Conservation (phyloP, 2,329 filamentous ascomycete species). For the Epichloe coenophiala region DNA sequence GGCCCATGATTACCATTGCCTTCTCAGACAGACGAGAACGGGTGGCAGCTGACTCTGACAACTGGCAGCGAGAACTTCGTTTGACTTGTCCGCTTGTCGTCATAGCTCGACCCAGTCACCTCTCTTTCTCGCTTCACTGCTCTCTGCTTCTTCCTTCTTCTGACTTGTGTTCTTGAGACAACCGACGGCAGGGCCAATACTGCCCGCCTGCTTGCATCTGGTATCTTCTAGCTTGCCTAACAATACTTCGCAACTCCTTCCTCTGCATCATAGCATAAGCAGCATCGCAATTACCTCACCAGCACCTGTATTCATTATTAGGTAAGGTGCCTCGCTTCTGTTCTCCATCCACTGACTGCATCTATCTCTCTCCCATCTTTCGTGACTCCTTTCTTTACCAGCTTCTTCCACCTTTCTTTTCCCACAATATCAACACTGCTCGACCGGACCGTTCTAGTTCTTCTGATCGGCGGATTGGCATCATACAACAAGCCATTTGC, state of each 20-base stretch:
- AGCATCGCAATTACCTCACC: slow-evolving; percentile 13
- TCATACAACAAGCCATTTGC: slow-evolving; percentile 35
- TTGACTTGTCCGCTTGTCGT: slow-evolving; percentile 1
- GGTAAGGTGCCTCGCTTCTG: slow-evolving; percentile 10
- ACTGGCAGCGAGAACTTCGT: slow-evolving; percentile 2
- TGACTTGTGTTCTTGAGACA: slow-evolving; percentile 1
- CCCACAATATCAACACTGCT: slow-evolving; percentile 33
- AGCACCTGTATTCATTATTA: slow-evolving; percentile 7
- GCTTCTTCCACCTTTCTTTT: slow-evolving; percentile 11
- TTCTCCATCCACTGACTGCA: slow-evolving; percentile 1
- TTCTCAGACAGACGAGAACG: not conserved
- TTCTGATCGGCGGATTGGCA: slow-evolving; percentile 14
- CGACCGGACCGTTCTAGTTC: slow-evolving; percentile 26
- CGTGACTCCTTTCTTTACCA: slow-evolving; percentile 7
- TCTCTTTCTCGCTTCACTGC: slow-evolving; percentile 2
- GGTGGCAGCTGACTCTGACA: slow-evolving; percentile 3
- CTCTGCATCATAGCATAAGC: slow-evolving; percentile 7
- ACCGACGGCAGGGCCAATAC: slow-evolving; percentile 2
- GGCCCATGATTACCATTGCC: not conserved
- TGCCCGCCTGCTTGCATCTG: slow-evolving; percentile 5
- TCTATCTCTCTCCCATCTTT: slow-evolving; percentile 5
- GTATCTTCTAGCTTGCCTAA: slow-evolving; percentile 6
- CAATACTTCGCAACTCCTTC: slow-evolving; percentile 6
- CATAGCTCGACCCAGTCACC: not conserved
- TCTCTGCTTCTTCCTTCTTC: slow-evolving; percentile 7